These are phyloP conservation scores for Amylostereum chailletii DNA, from an alignment of 1,284 basidiomycete species.

Conservation along the genomic window DNA sequence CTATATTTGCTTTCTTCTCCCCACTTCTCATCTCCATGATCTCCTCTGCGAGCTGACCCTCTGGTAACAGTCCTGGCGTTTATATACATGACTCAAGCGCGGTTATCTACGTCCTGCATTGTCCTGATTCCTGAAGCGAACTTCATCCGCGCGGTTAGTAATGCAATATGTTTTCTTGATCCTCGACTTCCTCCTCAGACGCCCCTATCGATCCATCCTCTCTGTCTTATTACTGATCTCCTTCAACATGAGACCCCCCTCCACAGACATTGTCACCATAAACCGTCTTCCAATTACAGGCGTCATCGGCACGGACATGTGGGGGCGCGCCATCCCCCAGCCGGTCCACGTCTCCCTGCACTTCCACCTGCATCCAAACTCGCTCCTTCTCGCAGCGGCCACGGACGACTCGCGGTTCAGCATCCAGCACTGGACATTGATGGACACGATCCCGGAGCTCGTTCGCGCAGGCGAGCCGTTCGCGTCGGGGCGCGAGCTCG, in stretches of 20 bases:
- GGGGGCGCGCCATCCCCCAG: conserved; percentile 1
- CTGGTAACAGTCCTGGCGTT: too few relatives aligned
- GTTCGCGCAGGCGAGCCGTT: conserved; percentile 3
- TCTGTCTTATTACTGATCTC: too few relatives aligned
- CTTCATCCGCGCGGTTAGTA: too few relatives aligned
- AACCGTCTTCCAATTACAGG: conserved; percentile 4
- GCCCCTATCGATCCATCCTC: too few relatives aligned
- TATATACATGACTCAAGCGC: too few relatives aligned
- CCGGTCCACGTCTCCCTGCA: conserved; percentile 5
- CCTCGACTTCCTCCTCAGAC: too few relatives aligned
- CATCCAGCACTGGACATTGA: conserved; percentile 8
- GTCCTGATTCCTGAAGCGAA: too few relatives aligned
- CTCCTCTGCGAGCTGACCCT: too few relatives aligned
- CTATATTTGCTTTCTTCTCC: too few relatives aligned
- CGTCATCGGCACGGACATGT: background rate
- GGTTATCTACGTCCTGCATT: too few relatives aligned
- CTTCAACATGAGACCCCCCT: conserved; percentile 1
- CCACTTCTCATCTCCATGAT: too few relatives aligned
- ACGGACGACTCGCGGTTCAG: conserved; percentile 10
- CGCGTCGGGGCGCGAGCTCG: conserved; percentile 7
- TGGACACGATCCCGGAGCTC: conserved; percentile 2
- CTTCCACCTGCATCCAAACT: conserved; percentile 8
- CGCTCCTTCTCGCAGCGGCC: conserved; percentile 9
- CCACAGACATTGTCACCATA: conserved; percentile 7
- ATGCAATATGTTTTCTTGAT: too few relatives aligned